phyloP scores from a whole-genome alignment of 768 basidiomycete species.

The Russula virescens region DNA sequence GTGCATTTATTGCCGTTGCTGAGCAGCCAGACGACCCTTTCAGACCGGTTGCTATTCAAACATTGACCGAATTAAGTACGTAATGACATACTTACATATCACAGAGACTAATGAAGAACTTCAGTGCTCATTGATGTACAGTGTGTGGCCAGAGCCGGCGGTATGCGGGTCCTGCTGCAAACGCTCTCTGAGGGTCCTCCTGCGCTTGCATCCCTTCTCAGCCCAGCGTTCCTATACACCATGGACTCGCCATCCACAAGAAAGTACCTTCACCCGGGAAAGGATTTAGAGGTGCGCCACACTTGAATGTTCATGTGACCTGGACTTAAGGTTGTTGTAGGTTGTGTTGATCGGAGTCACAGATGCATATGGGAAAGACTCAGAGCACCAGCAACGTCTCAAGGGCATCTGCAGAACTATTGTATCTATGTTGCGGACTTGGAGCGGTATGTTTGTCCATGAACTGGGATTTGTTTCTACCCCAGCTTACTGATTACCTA shows the following conservation, averaged over 20 bases:
- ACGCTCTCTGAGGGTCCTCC: conserved; percentile 85
- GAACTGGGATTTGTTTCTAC: neutral
- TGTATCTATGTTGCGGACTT: conserved; percentile 79
- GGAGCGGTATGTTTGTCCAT: conserved; percentile 67
- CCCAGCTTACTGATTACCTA: conserved; percentile 21
- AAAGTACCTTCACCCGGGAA: conserved; percentile 68
- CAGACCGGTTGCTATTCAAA: conserved; percentile 74
- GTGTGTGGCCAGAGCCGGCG: conserved; percentile 73
- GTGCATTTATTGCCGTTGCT: conserved; percentile 88
- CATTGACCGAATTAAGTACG: conserved; percentile 80
- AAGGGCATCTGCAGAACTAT: conserved; percentile 72
- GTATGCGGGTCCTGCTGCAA: conserved; percentile 80
- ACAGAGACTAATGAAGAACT: conserved; percentile 13
- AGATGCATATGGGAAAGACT: conserved; percentile 83
- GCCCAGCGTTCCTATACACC: conserved; percentile 74
- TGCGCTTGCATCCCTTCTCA: conserved; percentile 74
- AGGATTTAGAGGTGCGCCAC: conserved; percentile 75
- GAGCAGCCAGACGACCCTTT: conserved; percentile 92
- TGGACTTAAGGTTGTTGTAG: conserved; percentile 35
- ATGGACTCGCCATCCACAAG: conserved; percentile 83
- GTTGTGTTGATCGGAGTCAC: conserved; percentile 86
- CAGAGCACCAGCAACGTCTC: conserved; percentile 75
- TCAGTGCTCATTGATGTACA: conserved; percentile 86
- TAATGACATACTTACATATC: neutral
- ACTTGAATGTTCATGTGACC: neutral